Evolutionary conservation across 192 early-diverging fungal species (phyloP).

Genomic region (Coemansia interrupta): DNA sequence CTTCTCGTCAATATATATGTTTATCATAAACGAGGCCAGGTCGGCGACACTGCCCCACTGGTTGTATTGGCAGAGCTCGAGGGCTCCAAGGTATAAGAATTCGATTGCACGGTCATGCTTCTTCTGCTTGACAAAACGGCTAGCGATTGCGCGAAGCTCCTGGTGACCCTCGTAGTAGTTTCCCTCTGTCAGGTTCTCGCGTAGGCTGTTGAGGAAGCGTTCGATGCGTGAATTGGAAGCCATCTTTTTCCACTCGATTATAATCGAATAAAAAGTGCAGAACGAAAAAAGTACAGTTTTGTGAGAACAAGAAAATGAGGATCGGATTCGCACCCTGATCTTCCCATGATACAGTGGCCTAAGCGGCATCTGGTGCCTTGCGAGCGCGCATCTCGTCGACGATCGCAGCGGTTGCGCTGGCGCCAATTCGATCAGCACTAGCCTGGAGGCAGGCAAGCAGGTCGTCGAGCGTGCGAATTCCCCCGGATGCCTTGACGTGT

Average conservation of each 20-base stretch:
- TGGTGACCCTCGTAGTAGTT: constrained; percentile 98
- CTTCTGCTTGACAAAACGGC: constrained; percentile 86
- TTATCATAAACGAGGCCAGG: constrained; percentile 75
- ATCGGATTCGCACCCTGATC: background rate
- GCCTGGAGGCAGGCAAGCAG: constrained; percentile 54
- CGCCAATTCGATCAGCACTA: constrained; percentile 58
- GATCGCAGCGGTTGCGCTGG: constrained; percentile 55
- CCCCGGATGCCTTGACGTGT: constrained; percentile 61
- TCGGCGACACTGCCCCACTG: constrained; percentile 83
- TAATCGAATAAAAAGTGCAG: background rate
- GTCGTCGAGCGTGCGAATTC: constrained; percentile 57
- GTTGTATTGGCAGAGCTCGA: constrained; percentile 71
- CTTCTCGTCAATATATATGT: constrained; percentile 69
- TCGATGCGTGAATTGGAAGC: constrained; percentile 43
- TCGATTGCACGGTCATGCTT: constrained; percentile 72
- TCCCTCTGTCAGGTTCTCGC: constrained; percentile 68
- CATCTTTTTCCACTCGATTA: constrained; percentile 9
- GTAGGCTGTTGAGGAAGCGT: constrained; percentile 57
- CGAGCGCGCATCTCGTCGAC: constrained; percentile 52
- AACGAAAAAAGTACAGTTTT: constrained; percentile 4
- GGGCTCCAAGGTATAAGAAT: constrained; percentile 75
- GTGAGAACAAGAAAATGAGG: constrained; percentile 1
- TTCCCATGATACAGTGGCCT: background rate
- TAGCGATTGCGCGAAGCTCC: constrained; percentile 91
- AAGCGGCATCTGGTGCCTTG: constrained; percentile 7